phyloP scores from a whole-genome alignment of 345 rosid genomes.

The Anacardium occidentale region DNA sequence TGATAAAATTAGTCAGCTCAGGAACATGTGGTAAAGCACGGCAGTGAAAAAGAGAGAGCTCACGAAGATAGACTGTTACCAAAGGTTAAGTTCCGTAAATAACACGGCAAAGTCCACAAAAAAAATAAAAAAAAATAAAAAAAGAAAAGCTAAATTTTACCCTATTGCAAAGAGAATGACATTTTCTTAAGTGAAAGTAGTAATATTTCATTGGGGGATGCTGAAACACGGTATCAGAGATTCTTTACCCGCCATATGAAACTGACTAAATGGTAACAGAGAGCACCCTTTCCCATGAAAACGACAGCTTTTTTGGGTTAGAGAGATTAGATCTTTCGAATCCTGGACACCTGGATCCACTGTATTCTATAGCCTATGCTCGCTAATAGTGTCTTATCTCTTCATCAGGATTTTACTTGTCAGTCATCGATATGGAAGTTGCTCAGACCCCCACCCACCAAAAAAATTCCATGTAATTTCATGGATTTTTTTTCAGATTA shows the following conservation, averaged over 20 bases:
- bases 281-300: conserved; percentile 19
- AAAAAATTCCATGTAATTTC: too few species aligned
- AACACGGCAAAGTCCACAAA: not conserved
- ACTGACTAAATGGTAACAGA: conserved; percentile 7
- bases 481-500: not conserved
- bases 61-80: not conserved
- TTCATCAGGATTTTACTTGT: not conserved
- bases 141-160: too few species aligned
- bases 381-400: not conserved
- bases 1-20: not conserved
- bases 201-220: not conserved
- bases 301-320: conserved; percentile 6
- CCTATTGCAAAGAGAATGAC: not conserved
- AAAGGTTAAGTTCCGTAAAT: not conserved
- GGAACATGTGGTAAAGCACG: not conserved
- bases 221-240: conserved; percentile 27
- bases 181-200: not conserved
- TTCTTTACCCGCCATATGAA: conserved; percentile 25
- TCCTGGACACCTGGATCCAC: not conserved
- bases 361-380: not conserved
- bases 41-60: conserved; percentile 1
- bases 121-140: too few species aligned
- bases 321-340: conserved; percentile 19
- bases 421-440: too few species aligned
- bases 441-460: too few species aligned